Percentiles rank a stretch among this genome's conserved stretches.
phyloP scores from a whole-genome alignment of 2,329 filamentous ascomycete species.

The Cercospora nicotianae region DNA sequence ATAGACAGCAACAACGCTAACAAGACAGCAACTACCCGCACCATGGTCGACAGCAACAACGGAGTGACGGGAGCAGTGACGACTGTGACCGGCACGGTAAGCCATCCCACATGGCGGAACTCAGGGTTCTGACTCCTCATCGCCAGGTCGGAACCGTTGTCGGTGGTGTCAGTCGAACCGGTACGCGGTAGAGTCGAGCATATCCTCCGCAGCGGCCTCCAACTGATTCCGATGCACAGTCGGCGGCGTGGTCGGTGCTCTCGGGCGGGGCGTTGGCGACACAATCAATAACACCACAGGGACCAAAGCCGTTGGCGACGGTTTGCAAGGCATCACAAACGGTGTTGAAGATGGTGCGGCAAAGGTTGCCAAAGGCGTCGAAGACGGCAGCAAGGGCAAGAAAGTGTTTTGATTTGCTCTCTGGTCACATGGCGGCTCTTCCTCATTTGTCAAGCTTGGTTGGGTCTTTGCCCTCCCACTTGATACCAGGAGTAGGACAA shows the following conservation, averaged over 20 bases:
- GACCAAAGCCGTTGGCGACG: constrained; percentile 46
- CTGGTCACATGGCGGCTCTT: background rate
- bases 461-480: background rate
- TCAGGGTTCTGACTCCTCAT: background rate
- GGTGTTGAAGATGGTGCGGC: constrained; percentile 46
- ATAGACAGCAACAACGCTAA: background rate
- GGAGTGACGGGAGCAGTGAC: constrained; percentile 33
- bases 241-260: constrained; percentile 53
- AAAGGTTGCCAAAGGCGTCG: constrained; percentile 46
- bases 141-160: constrained; percentile 50
- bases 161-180: constrained; percentile 54
- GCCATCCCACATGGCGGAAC: background rate
- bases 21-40: constrained; percentile 6
- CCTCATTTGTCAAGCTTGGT: background rate
- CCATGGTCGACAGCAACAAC: constrained; percentile 18
- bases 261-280: constrained; percentile 48
- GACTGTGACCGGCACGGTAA: constrained; percentile 34
- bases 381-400: constrained; percentile 38
- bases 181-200: background rate
- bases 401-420: constrained; percentile 9
- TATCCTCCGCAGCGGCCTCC: background rate
- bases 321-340: constrained; percentile 43
- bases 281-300: constrained; percentile 49
- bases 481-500: background rate
- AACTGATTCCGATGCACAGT: constrained; percentile 28